phyloP scores from a whole-genome alignment of 768 basidiomycete genomes.

The Suillus occidentalis region DNA sequence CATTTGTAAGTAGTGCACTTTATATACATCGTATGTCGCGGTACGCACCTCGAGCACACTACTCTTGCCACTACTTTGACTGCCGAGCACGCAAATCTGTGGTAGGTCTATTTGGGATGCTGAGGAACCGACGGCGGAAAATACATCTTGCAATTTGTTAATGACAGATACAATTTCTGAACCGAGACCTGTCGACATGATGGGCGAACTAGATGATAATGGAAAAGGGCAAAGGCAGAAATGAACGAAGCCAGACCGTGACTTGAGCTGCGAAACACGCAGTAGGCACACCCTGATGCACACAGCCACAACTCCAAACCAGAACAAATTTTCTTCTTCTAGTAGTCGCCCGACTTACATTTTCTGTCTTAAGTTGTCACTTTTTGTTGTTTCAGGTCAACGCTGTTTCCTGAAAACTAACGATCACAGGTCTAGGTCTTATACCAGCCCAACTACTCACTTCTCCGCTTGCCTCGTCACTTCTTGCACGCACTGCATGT shows the following conservation, averaged over 20 bases:
- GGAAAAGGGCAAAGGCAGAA: slow-evolving; percentile 2
- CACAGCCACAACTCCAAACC: slow-evolving; percentile 28
- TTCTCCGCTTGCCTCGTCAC: neutral
- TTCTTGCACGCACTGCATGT: neutral
- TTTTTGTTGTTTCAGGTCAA: neutral
- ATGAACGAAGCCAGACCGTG: slow-evolving; percentile 15
- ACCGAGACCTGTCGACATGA: slow-evolving; percentile 64
- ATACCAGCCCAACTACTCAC: neutral
- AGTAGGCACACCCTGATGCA: slow-evolving; percentile 3
- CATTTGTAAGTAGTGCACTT: slow-evolving; percentile 8
- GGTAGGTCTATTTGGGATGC: slow-evolving; percentile 84
- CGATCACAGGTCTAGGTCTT: neutral
- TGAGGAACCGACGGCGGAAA: slow-evolving; percentile 77
- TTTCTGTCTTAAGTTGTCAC: too few species aligned
- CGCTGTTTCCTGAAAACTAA: neutral
- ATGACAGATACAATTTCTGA: slow-evolving; percentile 78
- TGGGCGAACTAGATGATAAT: slow-evolving; percentile 13
- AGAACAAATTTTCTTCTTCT: slow-evolving; percentile 8
- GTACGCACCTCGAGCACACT: slow-evolving; percentile 80
- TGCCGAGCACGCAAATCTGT: slow-evolving; percentile 89
- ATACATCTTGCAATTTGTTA: slow-evolving; percentile 92
- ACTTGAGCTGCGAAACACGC: slow-evolving; percentile 22
- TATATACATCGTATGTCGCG: slow-evolving; percentile 2
- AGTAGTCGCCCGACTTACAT: neutral
- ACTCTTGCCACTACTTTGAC: slow-evolving; percentile 93